Base-by-base conservation (phyloP, 352 stramenopile species). In the Globisporangium emineosum region DNA sequence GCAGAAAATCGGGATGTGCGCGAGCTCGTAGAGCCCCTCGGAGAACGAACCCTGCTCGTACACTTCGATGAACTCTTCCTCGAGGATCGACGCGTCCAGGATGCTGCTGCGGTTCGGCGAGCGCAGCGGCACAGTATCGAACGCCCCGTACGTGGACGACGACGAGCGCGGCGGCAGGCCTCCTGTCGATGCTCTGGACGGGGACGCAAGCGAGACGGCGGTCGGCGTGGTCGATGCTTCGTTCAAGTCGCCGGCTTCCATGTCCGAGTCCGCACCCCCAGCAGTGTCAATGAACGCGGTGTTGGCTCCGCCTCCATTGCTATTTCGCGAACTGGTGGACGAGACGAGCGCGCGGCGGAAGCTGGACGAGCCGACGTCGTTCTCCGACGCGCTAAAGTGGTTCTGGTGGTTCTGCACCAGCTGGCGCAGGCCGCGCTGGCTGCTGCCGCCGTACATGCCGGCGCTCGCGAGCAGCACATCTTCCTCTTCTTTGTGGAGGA, bases 361-460 rank as follows among this genome's bases (percentile, higher is more conserved):
- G 1, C 70, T 74, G 6, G 76, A 64, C 4, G 68, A 68, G 0
- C 73, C 74, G 4, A 68, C 64, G 17, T 88, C 76, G 35, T 82
- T 82, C 57, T 88, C 81, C 52, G 70, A 68, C 37, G 84, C 71
- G 15, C 75, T 73, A 30, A 85, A 81, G 47, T 90, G 81, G 53
- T 86, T 83, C 58, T 88, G 77, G 63, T 91, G 81, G 64, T 91
- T 91, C 56, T 90, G 81, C 42, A 86, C 79, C 25, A 91, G 72
- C 57, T 91, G 83, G 12, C 79, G 83, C 57, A 91, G 66, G 4
- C 83, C 83, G 50, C 83, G 80, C 67, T 91, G 81, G 57, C 67
- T 90, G 45, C 76, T 83, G 49, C 64, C 76, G 17, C 83, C 83
- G 42, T 84, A 91, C 83, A 91, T 91, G 19, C 71, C 77, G 1